A percentile compares a stretch with the other conserved stretches of the same genome.
phyloP scores from a whole-genome alignment of 108 stramenopile genomes.

The Aurantiochytrium sp. region DNA sequence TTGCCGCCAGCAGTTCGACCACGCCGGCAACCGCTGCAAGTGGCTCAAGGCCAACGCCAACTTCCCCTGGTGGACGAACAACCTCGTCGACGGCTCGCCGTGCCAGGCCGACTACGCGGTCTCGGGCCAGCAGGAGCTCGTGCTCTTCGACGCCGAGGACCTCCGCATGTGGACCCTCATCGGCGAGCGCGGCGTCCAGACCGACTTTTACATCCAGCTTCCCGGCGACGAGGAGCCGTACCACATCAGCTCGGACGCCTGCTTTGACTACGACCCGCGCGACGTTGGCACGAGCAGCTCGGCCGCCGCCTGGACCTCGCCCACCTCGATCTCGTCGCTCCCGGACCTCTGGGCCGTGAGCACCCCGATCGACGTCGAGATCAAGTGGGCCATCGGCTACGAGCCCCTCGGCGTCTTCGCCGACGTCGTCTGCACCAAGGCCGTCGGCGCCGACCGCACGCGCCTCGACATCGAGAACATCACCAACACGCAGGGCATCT shows the following conservation, averaged over 20 bases:
- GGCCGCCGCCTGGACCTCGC: neutral
- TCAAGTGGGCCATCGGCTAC: neutral
- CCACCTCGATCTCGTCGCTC: neutral
- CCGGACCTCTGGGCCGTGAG: neutral
- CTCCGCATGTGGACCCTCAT: slow-evolving; percentile 1
- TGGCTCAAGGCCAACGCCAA: neutral
- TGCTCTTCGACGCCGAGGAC: neutral
- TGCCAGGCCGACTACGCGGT: neutral
- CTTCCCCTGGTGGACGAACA: neutral
- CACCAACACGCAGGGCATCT: neutral
- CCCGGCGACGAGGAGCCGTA: neutral
- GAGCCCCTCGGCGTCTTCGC: neutral
- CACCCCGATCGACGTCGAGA: neutral
- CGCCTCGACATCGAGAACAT: slow-evolving; percentile 12
- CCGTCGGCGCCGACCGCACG: neutral
- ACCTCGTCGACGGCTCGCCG: neutral
- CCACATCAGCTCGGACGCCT: neutral
- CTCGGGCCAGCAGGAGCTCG: neutral
- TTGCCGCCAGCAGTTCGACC: neutral
- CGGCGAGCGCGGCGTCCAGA: slow-evolving; percentile 21
- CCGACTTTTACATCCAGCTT: neutral
- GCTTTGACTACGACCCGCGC: slow-evolving; percentile 13
- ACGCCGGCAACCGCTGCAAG: slow-evolving; percentile 16
- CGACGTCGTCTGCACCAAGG: neutral
- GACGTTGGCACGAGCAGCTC: neutral